phyloP scores from a whole-genome alignment of 768 basidiomycete species.

The Suillus decipiens region DNA sequence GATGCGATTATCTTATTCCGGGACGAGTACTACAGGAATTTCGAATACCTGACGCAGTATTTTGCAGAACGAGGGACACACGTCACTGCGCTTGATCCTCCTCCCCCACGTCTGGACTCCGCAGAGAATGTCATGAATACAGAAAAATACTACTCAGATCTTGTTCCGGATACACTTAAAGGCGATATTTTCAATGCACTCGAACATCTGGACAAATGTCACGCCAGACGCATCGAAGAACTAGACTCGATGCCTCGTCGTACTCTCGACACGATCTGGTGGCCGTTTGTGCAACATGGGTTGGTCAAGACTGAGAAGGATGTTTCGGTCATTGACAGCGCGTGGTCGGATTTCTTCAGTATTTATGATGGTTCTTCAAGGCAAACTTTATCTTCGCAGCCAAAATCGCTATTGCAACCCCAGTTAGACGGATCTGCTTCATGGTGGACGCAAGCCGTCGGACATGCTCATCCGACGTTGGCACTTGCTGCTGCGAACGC shows the following conservation, averaged over 20 bases:
- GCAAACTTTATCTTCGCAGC: slow-evolving; percentile 18
- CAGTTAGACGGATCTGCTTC: slow-evolving; percentile 93
- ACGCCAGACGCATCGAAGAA: slow-evolving; percentile 64
- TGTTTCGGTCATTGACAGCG: slow-evolving; percentile 91
- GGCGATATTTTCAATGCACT: slow-evolving; percentile 50
- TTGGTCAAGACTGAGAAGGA: slow-evolving; percentile 65
- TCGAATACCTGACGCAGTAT: slow-evolving; percentile 77
- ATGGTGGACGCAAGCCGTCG: slow-evolving; percentile 97
- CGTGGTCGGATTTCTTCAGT: slow-evolving; percentile 83
- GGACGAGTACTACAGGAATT: slow-evolving; percentile 86
- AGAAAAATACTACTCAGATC: slow-evolving; percentile 69
- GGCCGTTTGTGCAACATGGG: slow-evolving; percentile 96
- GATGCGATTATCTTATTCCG: slow-evolving; percentile 83
- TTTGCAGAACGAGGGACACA: slow-evolving; percentile 72
- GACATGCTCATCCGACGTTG: slow-evolving; percentile 75
- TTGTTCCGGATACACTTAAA: slow-evolving; percentile 39
- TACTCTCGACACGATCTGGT: slow-evolving; percentile 84
- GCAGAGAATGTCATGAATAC: slow-evolving; percentile 52
- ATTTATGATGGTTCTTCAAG: slow-evolving; percentile 47
- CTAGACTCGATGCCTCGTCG: slow-evolving; percentile 79
- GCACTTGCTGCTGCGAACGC: slow-evolving; percentile 87
- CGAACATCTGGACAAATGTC: slow-evolving; percentile 60
- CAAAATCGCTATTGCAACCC: slow-evolving; percentile 46
- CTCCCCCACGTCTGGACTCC: slow-evolving; percentile 51
- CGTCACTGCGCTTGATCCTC: slow-evolving; percentile 54